Conservation (phyloP, 306 rosid genomes). For the Vigna trinervia region DNA sequence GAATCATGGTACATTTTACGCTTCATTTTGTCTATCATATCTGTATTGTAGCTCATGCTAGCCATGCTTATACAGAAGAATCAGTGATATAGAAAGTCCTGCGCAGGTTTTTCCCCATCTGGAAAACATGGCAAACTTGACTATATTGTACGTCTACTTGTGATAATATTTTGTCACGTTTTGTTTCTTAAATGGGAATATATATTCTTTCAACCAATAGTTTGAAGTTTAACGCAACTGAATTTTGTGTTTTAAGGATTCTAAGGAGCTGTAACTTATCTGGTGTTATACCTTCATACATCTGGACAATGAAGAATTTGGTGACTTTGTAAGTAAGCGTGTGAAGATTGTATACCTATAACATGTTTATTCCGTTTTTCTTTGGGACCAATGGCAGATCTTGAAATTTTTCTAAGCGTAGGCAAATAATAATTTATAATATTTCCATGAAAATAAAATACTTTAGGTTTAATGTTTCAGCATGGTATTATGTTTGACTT, state of each 20-base stretch:
- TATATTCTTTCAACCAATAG: slow-evolving; percentile 25
- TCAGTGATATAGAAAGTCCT: slow-evolving; percentile 70
- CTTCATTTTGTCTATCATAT: not conserved
- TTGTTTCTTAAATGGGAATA: not conserved
- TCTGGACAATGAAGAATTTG: slow-evolving; percentile 54
- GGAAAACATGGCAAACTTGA: slow-evolving; percentile 47
- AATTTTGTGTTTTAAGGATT: slow-evolving; percentile 53
- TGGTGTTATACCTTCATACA: slow-evolving; percentile 68
- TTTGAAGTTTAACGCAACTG: slow-evolving; percentile 37
- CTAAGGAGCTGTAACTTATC: slow-evolving; percentile 77
- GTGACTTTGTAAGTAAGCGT: slow-evolving; percentile 61
- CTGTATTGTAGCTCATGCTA: slow-evolving; percentile 35
- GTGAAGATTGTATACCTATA: not conserved
- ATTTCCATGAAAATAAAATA: too few species aligned
- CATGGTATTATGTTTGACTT: too few species aligned
- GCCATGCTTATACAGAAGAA: slow-evolving; percentile 59
- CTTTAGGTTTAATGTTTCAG: too few species aligned
- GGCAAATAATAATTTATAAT: too few species aligned
- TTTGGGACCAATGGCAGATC: too few species aligned
- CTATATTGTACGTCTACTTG: slow-evolving; percentile 56
- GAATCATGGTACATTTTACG: slow-evolving; percentile 8
- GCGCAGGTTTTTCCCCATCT: slow-evolving; percentile 64
- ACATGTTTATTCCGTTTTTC: slow-evolving; percentile 4
- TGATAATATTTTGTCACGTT: slow-evolving; percentile 5
- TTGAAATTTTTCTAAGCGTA: too few species aligned